Evolutionary conservation across 768 basidiomycete species (phyloP), one percentile per base, ranked within the genome.

Genomic region (Sistotremastrum niveocremeum): DNA sequence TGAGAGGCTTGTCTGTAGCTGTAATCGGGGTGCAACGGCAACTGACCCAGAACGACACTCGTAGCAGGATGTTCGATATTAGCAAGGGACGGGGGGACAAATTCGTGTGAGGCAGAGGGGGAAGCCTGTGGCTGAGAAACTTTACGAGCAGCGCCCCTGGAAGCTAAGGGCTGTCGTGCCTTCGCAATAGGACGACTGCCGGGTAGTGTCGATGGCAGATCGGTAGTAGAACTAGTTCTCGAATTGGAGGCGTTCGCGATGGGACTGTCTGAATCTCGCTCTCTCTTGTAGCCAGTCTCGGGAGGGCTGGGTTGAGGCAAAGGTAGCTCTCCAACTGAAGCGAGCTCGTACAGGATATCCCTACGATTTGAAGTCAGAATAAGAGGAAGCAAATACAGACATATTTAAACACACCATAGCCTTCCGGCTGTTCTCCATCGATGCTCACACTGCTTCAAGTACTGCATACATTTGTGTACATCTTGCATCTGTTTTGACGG

Each of bases 291-390:
- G 51, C 73, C 68, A 10, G 60, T 68, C 4, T 70, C 62, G 0
- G 61, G 55, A 4, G 77, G 75, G 44, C 72, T 76, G 0, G 68
- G 55, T 42, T 72, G 68, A 2, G 82, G 82, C 4, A 84, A 65
- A 0, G 81, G 82, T 0, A 84, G 66, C 28, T 84, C 79, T 2
- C 82, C 81, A 4, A 77, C 80, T 0, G 71, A 77, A 3, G 82
- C 79, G 1, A 85, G 65, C 51, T 85, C 81, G 51, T 76, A 83
- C 12, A 84, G 61, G 37, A 85, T 72, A 53, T 84, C 81, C 81
- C 82, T 83, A 49, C 7, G 39, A 36, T 12, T 11, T 38, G 11
- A 38, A 38, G 9, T 6, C 7, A 20, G 12, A 43, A 20, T 20
- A 38, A 4, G 1, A 29, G 9, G 1, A 30, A 43, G n/a, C 12